Evolutionary conservation across 768 basidiomycete species (phyloP), one percentile per base, ranked within the genome.

Genomic region (Termitomyces eurrhizus): DNA sequence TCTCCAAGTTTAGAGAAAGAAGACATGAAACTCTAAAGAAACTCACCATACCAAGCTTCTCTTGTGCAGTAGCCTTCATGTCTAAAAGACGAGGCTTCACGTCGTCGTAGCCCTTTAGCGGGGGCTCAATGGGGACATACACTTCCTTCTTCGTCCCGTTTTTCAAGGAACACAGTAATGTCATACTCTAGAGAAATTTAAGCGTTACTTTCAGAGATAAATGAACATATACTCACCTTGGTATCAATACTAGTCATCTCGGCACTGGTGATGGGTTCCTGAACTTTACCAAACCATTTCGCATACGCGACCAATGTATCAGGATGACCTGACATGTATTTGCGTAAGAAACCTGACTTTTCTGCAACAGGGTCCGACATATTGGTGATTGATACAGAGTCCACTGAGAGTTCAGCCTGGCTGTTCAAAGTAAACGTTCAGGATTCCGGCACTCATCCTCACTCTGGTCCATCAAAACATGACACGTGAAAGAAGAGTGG

Each of bases 271-370:
- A 91, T 80, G 42, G 75, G 75, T 33, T 80, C 78, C 24, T 75
- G 66, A 12, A 91, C 79, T 63, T 87, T 85, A 9, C 88, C 90
- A 66, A 80, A 90, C 79, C 88, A 83, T 64, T 87, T 89, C 45
- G 88, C 89, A 65, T 92, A 94, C 3, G 89, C 89, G 39, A 93
- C 89, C 64, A 93, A 77, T 1, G 92, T 93, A 68, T 93, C 91
- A 0, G 89, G 89, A 67, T 93, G 92, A 62, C 77, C 85, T 35
- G 83, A 87, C 92, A 93, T 93, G 77, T 93, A 94, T 83, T 85
- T 89, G 70, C 83, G 83, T 46, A 93, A 78, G 69, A 92, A 94
- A 1, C 75, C 77, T 21, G 90, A 90, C 66, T 88, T 89, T 12
- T 84, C 84, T 14, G 88, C 87, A 0, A 92, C 89, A 9, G 89